Percentiles rank a stretch among this genome's conserved stretches.
Conservation (phyloP, 192 early-diverging fungal genomes). For the Irineochytrium annulatum region DNA sequence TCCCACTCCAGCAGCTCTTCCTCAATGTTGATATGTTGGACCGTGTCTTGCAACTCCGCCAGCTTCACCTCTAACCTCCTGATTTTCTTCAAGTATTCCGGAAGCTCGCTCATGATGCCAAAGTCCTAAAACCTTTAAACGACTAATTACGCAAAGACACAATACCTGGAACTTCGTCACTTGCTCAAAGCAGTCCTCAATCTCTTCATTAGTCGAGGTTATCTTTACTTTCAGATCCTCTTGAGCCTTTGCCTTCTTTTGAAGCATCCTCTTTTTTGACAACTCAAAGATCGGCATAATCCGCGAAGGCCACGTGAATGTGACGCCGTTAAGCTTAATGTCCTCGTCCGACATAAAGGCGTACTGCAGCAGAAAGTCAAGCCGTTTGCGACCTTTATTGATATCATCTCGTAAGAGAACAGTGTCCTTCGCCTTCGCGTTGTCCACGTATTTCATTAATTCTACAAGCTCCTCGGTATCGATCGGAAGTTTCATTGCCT, state of each 20-base stretch:
- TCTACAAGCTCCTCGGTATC: conserved; percentile 60
- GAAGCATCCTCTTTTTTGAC: conserved; percentile 56
- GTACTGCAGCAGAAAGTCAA: conserved; percentile 57
- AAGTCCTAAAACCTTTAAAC: conserved; percentile 31
- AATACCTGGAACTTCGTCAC: conserved; percentile 51
- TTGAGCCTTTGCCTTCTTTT: conserved; percentile 61
- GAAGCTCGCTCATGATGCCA: conserved; percentile 56
- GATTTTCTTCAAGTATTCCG: conserved; percentile 57
- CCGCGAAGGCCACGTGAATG: conserved; percentile 62
- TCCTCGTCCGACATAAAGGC: conserved; percentile 58
- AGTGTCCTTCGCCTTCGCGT: conserved; percentile 47
- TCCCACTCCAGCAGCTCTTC: conserved; percentile 62
- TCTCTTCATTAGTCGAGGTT: conserved; percentile 43
- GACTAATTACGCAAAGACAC: not conserved
- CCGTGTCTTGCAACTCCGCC: conserved; percentile 39
- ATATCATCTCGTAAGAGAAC: conserved; percentile 50
- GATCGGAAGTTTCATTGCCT: conserved; percentile 54
- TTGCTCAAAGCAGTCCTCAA: conserved; percentile 56
- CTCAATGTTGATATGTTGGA: conserved; percentile 47
- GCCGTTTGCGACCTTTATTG: conserved; percentile 45
- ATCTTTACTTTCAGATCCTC: conserved; percentile 60
- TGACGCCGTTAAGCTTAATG: conserved; percentile 60
- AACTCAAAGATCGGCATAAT: conserved; percentile 62
- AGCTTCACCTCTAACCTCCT: conserved; percentile 48
- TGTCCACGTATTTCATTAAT: conserved; percentile 55